Conservation (phyloP, 768 basidiomycete genomes). For the Mycena kentingensis region DNA sequence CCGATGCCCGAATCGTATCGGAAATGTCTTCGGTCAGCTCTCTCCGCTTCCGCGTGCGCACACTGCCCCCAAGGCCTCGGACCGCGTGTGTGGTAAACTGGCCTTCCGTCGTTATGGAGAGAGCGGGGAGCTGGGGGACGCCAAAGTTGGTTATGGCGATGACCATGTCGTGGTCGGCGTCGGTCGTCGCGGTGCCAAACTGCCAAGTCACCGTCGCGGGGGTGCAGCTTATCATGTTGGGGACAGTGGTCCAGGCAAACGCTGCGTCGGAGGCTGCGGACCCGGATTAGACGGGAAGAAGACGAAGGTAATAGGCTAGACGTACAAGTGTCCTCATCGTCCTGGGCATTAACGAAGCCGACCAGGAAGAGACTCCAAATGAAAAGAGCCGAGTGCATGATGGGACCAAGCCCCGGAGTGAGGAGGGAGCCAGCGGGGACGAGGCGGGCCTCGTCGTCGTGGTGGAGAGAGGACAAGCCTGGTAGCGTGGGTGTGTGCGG, state of each 20-base stretch:
- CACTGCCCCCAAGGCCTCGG: not conserved
- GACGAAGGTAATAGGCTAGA: conserved; percentile 1
- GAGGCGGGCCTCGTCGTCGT: not conserved
- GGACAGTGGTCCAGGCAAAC: conserved; percentile 27
- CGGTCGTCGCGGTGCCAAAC: conserved; percentile 4
- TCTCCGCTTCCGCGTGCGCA: not conserved
- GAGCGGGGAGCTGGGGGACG: conserved; percentile 4
- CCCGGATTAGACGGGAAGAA: not conserved
- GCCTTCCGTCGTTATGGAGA: not conserved
- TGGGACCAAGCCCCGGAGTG: not conserved
- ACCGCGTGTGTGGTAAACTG: not conserved
- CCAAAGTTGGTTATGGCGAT: conserved; percentile 12
- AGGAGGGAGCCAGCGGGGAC: not conserved
- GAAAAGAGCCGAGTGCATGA: conserved; percentile 21
- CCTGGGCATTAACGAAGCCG: conserved; percentile 13
- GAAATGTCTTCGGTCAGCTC: not conserved
- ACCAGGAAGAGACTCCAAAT: conserved; percentile 11
- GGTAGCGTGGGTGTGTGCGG: conserved; percentile 3
- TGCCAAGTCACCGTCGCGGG: conserved; percentile 31
- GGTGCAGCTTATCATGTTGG: conserved; percentile 38
- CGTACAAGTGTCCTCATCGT: conserved; percentile 4
- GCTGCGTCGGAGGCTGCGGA: not conserved
- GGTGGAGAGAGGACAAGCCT: not conserved
- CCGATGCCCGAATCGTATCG: not conserved
- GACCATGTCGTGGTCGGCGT: not conserved